Evolutionary conservation across 129 eudicot species (phyloP).

Genomic region (Artemisia argyi): DNA sequence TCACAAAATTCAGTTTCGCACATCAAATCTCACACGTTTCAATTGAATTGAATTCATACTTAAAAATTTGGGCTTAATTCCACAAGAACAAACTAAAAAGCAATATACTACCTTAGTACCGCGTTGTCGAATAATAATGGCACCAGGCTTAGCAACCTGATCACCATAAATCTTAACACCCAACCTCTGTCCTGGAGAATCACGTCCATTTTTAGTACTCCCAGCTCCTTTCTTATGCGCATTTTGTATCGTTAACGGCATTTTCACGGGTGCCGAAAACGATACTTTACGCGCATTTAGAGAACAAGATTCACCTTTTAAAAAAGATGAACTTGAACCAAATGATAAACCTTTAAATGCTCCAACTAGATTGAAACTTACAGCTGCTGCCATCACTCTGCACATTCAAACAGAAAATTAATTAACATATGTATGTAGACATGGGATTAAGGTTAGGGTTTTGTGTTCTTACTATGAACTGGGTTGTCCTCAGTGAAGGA

Average conservation of each 20-base stretch:
- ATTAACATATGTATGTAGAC: too few species aligned
- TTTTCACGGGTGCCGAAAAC: slow-evolving; percentile 42
- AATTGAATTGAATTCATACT: too few species aligned
- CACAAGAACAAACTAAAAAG: not conserved
- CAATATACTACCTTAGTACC: slow-evolving; percentile 73
- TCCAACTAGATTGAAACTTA: slow-evolving; percentile 59
- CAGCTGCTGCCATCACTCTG: slow-evolving; percentile 51
- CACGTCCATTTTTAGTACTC: slow-evolving; percentile 96
- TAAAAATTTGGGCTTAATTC: slow-evolving; percentile 16
- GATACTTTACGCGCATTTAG: slow-evolving; percentile 36
- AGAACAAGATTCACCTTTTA: slow-evolving; percentile 57
- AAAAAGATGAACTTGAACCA: slow-evolving; percentile 64
- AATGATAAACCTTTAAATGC: slow-evolving; percentile 83
- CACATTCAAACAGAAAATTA: slow-evolving; percentile 1
- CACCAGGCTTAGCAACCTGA: slow-evolving; percentile 91
- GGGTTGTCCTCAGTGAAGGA: slow-evolving; percentile 29
- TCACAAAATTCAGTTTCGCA: too few species aligned
- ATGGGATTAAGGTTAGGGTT: not conserved
- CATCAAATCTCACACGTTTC: too few species aligned
- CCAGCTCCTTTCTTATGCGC: slow-evolving; percentile 99
- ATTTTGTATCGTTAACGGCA: slow-evolving; percentile 65
- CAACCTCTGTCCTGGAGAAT: slow-evolving; percentile 79
- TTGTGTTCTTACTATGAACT: slow-evolving; percentile 31
- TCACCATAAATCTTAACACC: slow-evolving; percentile 98
- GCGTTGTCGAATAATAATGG: slow-evolving; percentile 88